A percentile compares a stretch with the other conserved stretches of the same genome.
Conservation (phyloP, 169 alveolate species). For the Blepharisma undulans region DNA sequence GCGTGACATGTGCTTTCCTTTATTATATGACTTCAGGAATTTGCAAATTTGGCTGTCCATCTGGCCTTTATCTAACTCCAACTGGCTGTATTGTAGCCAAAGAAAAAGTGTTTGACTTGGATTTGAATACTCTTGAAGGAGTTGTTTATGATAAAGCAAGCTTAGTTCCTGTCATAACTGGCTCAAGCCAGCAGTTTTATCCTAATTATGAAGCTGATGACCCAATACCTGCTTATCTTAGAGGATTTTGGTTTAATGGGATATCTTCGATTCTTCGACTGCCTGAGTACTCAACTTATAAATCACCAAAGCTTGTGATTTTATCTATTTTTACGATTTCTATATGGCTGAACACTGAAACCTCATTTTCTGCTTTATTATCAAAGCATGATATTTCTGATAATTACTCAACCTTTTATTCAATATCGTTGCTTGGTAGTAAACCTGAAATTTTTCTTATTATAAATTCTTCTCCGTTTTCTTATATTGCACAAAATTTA, state of each 20-base stretch:
- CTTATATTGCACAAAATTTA: too few species aligned
- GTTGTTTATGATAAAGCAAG: neutral
- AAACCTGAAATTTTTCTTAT: too few species aligned
- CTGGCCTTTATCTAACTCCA: neutral
- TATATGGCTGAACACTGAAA: neutral
- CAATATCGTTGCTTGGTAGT: neutral
- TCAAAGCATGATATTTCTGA: neutral
- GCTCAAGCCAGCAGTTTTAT: neutral
- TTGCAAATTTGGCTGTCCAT: neutral
- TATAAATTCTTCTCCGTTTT: too few species aligned
- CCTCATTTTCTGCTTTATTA: neutral
- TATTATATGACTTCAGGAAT: neutral
- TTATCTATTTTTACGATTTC: neutral
- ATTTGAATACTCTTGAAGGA: neutral
- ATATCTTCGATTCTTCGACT: neutral
- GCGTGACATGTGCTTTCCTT: neutral
- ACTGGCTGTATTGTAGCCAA: neutral
- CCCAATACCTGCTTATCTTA: neutral
- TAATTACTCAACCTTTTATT: neutral
- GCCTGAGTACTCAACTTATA: neutral
- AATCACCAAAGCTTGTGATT: neutral
- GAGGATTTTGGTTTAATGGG: constrained; percentile 28
- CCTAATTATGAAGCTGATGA: neutral
- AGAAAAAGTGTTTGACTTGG: neutral
- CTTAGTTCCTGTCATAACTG: neutral